These are phyloP conservation scores for Sporodiniella umbellata DNA, from an alignment of 371 early-diverging fungal genomes.

Conservation along the genomic window DNA sequence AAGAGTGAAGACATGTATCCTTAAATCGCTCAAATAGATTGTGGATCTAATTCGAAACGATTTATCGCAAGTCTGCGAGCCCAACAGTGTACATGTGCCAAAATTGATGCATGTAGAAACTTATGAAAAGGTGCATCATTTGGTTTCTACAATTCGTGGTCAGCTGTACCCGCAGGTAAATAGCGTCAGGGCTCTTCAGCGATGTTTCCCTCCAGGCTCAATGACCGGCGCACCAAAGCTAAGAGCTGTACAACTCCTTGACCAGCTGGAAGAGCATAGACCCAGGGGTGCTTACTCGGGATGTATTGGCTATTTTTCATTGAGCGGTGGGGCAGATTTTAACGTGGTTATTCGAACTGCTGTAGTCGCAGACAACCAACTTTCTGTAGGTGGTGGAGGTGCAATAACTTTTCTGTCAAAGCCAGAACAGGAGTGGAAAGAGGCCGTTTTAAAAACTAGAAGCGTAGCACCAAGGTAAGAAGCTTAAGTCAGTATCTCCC, in stretches of 20 bases:
- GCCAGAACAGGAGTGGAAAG: slow-evolving; percentile 84
- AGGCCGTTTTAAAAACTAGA: slow-evolving; percentile 64
- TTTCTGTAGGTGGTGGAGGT: slow-evolving; percentile 91
- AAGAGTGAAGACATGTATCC: too few relatives aligned
- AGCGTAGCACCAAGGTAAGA: slow-evolving; percentile 64
- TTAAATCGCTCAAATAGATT: slow-evolving; percentile 53
- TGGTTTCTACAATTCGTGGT: slow-evolving; percentile 85
- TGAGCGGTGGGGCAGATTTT: slow-evolving; percentile 63
- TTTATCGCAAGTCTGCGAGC: slow-evolving; percentile 67
- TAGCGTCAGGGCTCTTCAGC: slow-evolving; percentile 70
- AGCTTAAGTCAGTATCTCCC: not conserved
- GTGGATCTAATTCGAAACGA: slow-evolving; percentile 97
- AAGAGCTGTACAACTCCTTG: slow-evolving; percentile 80
- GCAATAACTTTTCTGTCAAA: slow-evolving; percentile 87
- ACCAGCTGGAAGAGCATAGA: slow-evolving; percentile 62
- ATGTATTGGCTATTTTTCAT: slow-evolving; percentile 84
- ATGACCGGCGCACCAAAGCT: slow-evolving; percentile 98
- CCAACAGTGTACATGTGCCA: slow-evolving; percentile 75
- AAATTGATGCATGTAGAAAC: slow-evolving; percentile 87
- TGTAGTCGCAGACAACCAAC: slow-evolving; percentile 26
- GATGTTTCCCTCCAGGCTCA: slow-evolving; percentile 92
- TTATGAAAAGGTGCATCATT: slow-evolving; percentile 90
- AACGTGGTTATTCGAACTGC: slow-evolving; percentile 87
- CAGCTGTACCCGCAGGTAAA: slow-evolving; percentile 56
- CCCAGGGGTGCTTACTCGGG: slow-evolving; percentile 93